These are phyloP conservation scores for Ceriops tagal DNA, from an alignment of 345 rosid genomes.

Conservation along the genomic window DNA sequence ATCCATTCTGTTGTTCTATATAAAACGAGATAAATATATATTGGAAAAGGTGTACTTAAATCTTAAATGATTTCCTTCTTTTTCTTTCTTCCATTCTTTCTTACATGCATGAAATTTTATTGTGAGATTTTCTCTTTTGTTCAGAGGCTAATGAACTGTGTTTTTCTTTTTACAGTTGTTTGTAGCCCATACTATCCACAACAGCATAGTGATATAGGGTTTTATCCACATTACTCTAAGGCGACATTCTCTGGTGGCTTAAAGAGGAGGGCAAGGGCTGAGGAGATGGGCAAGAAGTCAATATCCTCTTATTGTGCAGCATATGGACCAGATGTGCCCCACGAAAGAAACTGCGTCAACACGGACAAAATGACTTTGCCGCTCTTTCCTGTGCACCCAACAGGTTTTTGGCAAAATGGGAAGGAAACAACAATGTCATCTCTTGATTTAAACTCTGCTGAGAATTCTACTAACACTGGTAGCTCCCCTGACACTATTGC, in stretches of 20 bases:
- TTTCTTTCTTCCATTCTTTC: not conserved
- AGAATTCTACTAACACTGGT: conserved; percentile 10
- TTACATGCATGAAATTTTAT: not conserved
- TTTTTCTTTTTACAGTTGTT: conserved; percentile 23
- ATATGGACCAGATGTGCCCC: not conserved
- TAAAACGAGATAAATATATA: not conserved
- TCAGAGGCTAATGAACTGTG: not conserved
- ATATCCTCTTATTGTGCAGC: not conserved
- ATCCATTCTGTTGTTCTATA: not conserved
- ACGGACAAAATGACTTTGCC: conserved; percentile 22
- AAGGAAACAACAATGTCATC: conserved; percentile 3
- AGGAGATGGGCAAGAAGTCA: conserved; percentile 14
- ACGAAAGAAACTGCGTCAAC: not conserved
- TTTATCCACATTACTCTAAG: conserved; percentile 34
- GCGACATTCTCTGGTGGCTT: conserved; percentile 27
- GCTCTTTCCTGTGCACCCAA: conserved; percentile 59
- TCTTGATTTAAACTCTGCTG: conserved; percentile 5
- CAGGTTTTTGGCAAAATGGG: conserved; percentile 29
- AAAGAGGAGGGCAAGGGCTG: conserved; percentile 27
- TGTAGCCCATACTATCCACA: conserved; percentile 38
- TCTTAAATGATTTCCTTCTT: not conserved
- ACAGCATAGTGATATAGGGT: conserved; percentile 37
- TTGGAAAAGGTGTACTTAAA: not conserved
- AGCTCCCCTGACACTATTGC: conserved; percentile 10
- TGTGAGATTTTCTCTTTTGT: not conserved